Conservation (phyloP, 2,329 filamentous ascomycete genomes). For the Parastagonospora nodorum region DNA sequence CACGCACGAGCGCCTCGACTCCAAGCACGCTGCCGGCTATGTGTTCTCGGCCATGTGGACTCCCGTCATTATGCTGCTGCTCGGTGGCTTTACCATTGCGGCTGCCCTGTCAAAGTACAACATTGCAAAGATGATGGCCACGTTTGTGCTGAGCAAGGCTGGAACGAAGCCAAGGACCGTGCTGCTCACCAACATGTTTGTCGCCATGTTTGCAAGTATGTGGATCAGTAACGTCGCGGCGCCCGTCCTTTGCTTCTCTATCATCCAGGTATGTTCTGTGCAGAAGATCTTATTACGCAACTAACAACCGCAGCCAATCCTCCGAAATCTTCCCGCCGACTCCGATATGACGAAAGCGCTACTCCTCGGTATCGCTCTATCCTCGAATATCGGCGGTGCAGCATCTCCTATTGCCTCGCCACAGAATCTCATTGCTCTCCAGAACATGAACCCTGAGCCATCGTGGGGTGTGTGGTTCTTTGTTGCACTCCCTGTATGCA, state of each 20-base stretch:
- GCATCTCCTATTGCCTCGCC: constrained; percentile 96
- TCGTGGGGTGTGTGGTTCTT: constrained; percentile 99
- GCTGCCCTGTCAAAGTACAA: constrained; percentile 96
- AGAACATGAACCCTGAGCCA: constrained; percentile 91
- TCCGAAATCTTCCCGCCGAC: constrained; percentile 87
- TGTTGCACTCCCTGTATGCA: constrained; percentile 87
- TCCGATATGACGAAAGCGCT: constrained; percentile 94
- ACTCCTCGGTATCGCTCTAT: constrained; percentile 91
- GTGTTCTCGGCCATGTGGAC: constrained; percentile 99
- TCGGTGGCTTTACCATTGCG: constrained; percentile 94
- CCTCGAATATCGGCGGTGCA: constrained; percentile 94
- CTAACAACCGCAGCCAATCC: constrained; percentile 71
- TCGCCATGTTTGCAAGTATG: constrained; percentile 97
- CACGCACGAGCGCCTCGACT: constrained; percentile 71
- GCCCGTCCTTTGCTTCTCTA: constrained; percentile 94
- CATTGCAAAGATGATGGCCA: constrained; percentile 96
- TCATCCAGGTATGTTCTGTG: constrained; percentile 75
- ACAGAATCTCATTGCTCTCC: constrained; percentile 94
- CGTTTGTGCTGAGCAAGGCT: constrained; percentile 93
- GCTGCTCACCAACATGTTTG: constrained; percentile 96
- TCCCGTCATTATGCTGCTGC: constrained; percentile 95
- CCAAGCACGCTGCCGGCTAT: constrained; percentile 79
- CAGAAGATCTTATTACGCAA: rapidly evolving
- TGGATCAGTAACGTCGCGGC: constrained; percentile 98
- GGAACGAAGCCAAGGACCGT: constrained; percentile 89